Conservation (phyloP, 1,284 basidiomycete species). For the Ceratobasidium sp. region DNA sequence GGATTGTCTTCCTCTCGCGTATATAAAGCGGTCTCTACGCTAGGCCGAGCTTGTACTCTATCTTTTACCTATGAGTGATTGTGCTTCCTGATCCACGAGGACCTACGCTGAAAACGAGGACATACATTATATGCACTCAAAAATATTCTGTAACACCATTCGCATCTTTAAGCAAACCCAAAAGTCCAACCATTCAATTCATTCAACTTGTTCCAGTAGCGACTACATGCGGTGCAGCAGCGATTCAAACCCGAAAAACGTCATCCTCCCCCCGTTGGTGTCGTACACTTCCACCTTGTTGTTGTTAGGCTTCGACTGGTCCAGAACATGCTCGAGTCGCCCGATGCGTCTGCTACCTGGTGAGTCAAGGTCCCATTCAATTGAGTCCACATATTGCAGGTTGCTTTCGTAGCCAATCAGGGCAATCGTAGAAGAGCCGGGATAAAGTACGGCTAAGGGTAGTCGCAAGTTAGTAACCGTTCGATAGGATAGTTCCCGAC, state of each 20-base stretch:
- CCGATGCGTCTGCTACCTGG: background rate
- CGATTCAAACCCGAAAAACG: background rate
- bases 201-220: background rate
- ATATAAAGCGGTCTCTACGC: too few relatives aligned
- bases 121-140: too few relatives aligned
- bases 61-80: too few relatives aligned
- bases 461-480: background rate
- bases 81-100: too few relatives aligned
- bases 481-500: background rate
- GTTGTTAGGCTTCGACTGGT: background rate
- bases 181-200: too few relatives aligned
- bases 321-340: background rate
- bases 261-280: background rate
- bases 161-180: too few relatives aligned
- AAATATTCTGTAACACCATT: too few relatives aligned
- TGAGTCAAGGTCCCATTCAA: background rate
- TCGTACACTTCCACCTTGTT: constrained; percentile 4
- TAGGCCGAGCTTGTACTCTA: too few relatives aligned
- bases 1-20: too few relatives aligned
- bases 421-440: background rate
- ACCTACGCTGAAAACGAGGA: too few relatives aligned
- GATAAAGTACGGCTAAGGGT: background rate
- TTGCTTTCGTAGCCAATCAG: background rate
- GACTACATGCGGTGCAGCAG: background rate
- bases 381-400: background rate